These are phyloP conservation scores for Chaetothyriales sp. DNA, from an alignment of 2,329 filamentous ascomycete genomes.

Conservation along the genomic window DNA sequence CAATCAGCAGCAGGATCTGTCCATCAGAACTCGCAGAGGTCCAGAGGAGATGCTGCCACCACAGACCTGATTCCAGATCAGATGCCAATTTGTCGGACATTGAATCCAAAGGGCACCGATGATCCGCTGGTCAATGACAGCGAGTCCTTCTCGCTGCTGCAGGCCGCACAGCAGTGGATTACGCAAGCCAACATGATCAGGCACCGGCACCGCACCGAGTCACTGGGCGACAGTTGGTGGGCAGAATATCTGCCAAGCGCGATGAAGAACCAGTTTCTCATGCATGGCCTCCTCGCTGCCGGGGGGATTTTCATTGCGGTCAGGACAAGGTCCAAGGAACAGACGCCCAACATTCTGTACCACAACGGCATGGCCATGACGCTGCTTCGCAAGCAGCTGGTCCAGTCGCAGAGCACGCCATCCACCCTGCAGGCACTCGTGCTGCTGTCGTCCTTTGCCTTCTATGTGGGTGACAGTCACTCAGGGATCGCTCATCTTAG, in stretches of 20 bases:
- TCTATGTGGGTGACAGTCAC: background rate
- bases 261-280: conserved; percentile 47
- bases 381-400: background rate
- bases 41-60: background rate
- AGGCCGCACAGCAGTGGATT: background rate
- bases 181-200: background rate
- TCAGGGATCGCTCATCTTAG: background rate
- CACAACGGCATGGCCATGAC: background rate
- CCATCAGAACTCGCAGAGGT: background rate
- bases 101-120: background rate
- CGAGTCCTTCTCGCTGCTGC: background rate
- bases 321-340: background rate
- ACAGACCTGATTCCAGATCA: too few relatives aligned
- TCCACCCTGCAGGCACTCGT: background rate
- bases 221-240: background rate
- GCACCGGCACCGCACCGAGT: background rate
- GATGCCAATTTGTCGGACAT: background rate
- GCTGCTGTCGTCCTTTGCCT: background rate
- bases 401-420: background rate
- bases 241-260: background rate
- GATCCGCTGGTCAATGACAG: background rate
- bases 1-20: background rate
- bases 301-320: background rate
- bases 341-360: background rate
- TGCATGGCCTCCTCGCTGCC: conserved; percentile 51